Conservation (phyloP, 306 rosid species). For the Rosa persica region DNA sequence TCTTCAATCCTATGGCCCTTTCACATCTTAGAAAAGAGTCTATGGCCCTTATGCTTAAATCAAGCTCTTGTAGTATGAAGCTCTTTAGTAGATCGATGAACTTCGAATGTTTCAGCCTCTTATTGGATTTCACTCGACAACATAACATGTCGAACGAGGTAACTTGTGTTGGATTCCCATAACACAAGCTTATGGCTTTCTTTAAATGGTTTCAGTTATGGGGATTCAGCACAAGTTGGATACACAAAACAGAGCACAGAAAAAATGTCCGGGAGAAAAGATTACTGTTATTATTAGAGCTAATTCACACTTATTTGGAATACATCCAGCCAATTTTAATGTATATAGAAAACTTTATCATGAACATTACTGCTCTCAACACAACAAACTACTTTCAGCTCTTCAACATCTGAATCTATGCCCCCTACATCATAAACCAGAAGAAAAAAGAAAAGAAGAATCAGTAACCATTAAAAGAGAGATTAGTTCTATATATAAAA, state of each 20-base stretch:
- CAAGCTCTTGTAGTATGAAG: not conserved
- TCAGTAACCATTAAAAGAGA: not conserved
- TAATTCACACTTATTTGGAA: slow-evolving; percentile 16
- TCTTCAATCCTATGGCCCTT: not conserved
- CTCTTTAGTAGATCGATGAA: not conserved
- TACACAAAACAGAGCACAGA: not conserved
- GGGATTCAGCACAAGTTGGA: not conserved
- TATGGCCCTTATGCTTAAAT: not conserved
- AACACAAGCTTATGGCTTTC: not conserved
- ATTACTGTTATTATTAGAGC: slow-evolving; percentile 15
- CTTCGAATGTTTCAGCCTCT: not conserved
- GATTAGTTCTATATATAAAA: not conserved
- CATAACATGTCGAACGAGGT: not conserved
- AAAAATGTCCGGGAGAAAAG: not conserved
- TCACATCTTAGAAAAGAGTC: not conserved
- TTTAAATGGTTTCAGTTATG: not conserved
- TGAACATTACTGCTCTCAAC: slow-evolving; percentile 22
- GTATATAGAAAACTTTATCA: not conserved
- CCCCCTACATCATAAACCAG: slow-evolving; percentile 31
- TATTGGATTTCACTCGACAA: not conserved
- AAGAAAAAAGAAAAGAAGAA: not conserved
- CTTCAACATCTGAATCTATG: slow-evolving; percentile 21
- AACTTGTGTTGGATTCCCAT: not conserved
- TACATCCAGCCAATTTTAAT: slow-evolving; percentile 6
- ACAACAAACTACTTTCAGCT: slow-evolving; percentile 27